phyloP scores from a whole-genome alignment of 106 monocot genomes.

The Acorus calamus region DNA sequence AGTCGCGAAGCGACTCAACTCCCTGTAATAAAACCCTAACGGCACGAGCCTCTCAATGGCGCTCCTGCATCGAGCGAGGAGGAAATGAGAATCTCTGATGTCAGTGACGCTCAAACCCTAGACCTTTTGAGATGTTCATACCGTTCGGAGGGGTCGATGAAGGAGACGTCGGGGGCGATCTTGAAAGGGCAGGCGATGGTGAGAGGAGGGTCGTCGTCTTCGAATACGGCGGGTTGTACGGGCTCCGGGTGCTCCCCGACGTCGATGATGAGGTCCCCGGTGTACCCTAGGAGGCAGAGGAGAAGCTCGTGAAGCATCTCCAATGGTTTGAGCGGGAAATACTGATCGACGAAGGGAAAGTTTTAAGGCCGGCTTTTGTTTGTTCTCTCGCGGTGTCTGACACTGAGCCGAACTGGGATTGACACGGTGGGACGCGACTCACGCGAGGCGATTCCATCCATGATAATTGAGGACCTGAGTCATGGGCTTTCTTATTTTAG shows the following conservation, averaged over 20 bases:
- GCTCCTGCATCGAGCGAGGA: slow-evolving; percentile 29
- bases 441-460: no score
- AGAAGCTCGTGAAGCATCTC: slow-evolving; percentile 97
- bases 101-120: background rate
- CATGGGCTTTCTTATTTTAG: no score
- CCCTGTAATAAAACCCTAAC: slow-evolving; percentile 90
- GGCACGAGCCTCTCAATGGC: slow-evolving; percentile 71
- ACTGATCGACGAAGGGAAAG: no score
- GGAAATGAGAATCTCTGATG: background rate
- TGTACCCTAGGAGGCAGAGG: slow-evolving; percentile 70
- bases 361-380: no score
- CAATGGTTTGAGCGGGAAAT: no score
- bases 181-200: slow-evolving; percentile 36
- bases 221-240: slow-evolving; percentile 15
- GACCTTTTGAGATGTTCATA: slow-evolving; percentile 2
- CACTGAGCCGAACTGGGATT: no score
- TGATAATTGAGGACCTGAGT: no score
- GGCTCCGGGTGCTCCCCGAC: slow-evolving; percentile 35
- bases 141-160: slow-evolving; percentile 84
- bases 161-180: slow-evolving; percentile 80
- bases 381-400: no score
- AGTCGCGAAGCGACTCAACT: slow-evolving; percentile 71
- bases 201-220: slow-evolving; percentile 20
- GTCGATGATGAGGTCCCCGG: slow-evolving; percentile 87
- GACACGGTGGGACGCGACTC: no score